These are phyloP conservation scores for Podospora pseudocomata DNA, from an alignment of 495 filamentous ascomycete species.

Conservation along the genomic window DNA sequence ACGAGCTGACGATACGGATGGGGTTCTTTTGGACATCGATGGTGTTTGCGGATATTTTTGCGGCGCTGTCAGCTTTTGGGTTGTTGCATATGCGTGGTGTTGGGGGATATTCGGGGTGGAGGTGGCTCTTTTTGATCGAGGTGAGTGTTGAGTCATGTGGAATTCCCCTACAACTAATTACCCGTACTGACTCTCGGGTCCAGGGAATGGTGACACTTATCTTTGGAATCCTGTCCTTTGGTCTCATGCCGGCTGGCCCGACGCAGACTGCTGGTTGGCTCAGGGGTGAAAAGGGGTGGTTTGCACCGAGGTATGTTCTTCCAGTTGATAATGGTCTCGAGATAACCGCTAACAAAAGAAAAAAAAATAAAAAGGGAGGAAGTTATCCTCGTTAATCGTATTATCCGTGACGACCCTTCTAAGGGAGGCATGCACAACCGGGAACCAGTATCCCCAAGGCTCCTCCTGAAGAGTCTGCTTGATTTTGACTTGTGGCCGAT, in stretches of 20 bases:
- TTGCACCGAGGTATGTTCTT: constrained; percentile 26
- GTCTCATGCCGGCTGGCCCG: constrained; percentile 54
- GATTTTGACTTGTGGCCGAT: constrained; percentile 74
- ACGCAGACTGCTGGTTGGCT: constrained; percentile 51
- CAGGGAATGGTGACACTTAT: constrained; percentile 48
- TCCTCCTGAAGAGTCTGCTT: constrained; percentile 55
- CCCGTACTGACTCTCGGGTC: not conserved
- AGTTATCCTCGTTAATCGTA: constrained; percentile 65
- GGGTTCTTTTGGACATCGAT: constrained; percentile 57
- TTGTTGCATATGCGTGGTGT: constrained; percentile 52
- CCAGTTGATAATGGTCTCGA: too few relatives aligned
- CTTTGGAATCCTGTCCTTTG: constrained; percentile 50
- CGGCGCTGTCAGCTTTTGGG: constrained; percentile 51
- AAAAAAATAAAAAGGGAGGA: constrained; percentile 42
- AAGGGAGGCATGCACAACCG: constrained; percentile 60
- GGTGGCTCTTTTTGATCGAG: constrained; percentile 57
- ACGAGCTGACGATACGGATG: constrained; percentile 62
- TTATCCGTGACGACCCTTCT: constrained; percentile 65
- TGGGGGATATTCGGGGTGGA: constrained; percentile 55
- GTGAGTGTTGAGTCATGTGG: not conserved
- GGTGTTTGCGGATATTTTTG: constrained; percentile 49
- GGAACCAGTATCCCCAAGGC: constrained; percentile 55
- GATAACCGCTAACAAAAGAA: not conserved
- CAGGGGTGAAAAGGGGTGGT: constrained; percentile 49
- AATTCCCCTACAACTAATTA: not conserved